Conservation (phyloP, 305 asterid genomes). For the Rubia balearica region DNA sequence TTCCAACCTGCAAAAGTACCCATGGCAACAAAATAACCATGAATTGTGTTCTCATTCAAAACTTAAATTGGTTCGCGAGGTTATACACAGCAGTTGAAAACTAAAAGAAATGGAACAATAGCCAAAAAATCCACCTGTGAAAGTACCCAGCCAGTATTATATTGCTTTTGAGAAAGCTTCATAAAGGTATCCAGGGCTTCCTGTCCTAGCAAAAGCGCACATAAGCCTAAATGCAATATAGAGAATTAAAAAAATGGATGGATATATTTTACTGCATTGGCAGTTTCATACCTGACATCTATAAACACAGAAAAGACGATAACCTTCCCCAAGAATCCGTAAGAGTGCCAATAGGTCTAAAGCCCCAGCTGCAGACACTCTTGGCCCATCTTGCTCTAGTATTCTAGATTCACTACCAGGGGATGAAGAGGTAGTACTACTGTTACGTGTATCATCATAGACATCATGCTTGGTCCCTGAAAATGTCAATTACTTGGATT, state of each 20-base stretch:
- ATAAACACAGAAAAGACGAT: constrained; percentile 71
- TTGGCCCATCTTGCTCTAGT: constrained; percentile 55
- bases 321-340: constrained; percentile 87
- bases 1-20: constrained; percentile 57
- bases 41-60: constrained; percentile 16
- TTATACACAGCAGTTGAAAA: constrained; percentile 5
- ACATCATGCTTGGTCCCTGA: constrained; percentile 60
- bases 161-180: constrained; percentile 84
- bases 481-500: constrained; percentile 9
- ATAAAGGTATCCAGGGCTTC: constrained; percentile 69
- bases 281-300: constrained; percentile 63
- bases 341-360: constrained; percentile 63
- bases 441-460: constrained; percentile 61
- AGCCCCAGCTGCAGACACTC: constrained; percentile 54
- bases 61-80: background rate
- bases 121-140: constrained; percentile 56
- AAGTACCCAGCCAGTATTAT: constrained; percentile 96
- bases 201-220: constrained; percentile 38
- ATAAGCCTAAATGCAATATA: constrained; percentile 5
- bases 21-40: background rate
- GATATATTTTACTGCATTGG: constrained; percentile 5
- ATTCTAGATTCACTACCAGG: constrained; percentile 46
- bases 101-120: constrained; percentile 2
- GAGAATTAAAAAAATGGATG: background rate
- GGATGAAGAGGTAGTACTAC: constrained; percentile 43